Base-by-base conservation (phyloP, 306 rosid species). In the Prinsepia uniflora region DNA sequence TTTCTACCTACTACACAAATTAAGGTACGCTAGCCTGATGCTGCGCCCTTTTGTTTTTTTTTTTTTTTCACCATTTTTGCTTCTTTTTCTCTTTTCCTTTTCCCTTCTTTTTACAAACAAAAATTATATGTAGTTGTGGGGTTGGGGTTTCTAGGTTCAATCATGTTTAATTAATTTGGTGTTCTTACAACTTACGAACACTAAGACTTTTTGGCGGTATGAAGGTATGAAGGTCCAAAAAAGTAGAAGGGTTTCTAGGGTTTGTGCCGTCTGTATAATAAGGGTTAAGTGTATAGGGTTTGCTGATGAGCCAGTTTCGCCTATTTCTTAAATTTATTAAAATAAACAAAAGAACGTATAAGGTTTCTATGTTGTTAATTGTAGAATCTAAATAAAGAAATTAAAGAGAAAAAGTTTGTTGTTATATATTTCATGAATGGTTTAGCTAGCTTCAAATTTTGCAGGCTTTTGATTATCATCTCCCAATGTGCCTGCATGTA, bases 21-120 rank as follows among this genome's bases (percentile, higher is more conserved):
- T n/a, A n/a, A 85, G 92, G 92, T 86, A 70, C 75, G 82, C 68
- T 72, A n/a, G n/a, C n/a, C n/a, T 13, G 11, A 44, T 57, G 46
- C 56, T 52, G 65, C 30, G 30, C 30, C 1, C 9, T 40, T 70
- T 0, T 57, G 14, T 49, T 60, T 12, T 34, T 73, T 9, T 30
- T 62, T 52, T 13, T 14, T 8, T 34, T 30, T 52, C 20, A 42
- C 10, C 52, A 8, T 56, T 5, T 56, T 22, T 56, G 65, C 20
- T 18, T 19, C 20, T 45, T 41, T n/a, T 24, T 77, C 44, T 36
- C 53, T 43, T 61, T 15, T 7, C 34, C 42, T 22, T 41, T 53
- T 59, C 54, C 8, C n/a, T 15, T 40, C 3, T 68, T 19, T 60
- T 68, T 20, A 2, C 22, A 17, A 52, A 18, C 24, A 17, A 6